Evolutionary conservation across 805 yeast genomes (phyloP).

Genomic region (Zygotorulaspora florentina): DNA sequence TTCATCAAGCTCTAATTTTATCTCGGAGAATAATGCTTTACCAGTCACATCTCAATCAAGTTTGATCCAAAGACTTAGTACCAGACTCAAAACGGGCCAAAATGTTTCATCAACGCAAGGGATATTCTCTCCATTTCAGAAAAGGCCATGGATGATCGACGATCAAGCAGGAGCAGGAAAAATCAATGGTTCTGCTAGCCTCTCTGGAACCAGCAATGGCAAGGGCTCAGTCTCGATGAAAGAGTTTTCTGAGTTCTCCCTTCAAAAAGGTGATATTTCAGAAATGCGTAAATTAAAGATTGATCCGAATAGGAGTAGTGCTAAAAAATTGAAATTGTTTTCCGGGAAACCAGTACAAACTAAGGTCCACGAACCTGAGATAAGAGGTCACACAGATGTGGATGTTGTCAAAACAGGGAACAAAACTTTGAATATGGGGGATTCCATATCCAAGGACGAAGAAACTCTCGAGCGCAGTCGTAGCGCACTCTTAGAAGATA

Average conservation of each 20-base stretch:
- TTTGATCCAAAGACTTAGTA: constrained; percentile 36
- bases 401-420: not conserved
- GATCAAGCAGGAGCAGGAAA: constrained; percentile 3
- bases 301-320: constrained; percentile 42
- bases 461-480: not conserved
- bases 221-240: constrained; percentile 3
- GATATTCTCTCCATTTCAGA: constrained; percentile 34
- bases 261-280: constrained; percentile 22
- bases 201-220: not conserved
- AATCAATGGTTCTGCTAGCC: not conserved
- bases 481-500: not conserved
- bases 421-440: not conserved
- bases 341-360: constrained; percentile 27
- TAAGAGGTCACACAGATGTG: not conserved
- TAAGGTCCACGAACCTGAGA: constrained; percentile 7
- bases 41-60: constrained; percentile 24
- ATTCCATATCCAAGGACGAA: not conserved
- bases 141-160: constrained; percentile 11
- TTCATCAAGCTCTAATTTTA: constrained; percentile 22
- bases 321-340: constrained; percentile 39
- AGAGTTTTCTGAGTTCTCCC: constrained; percentile 7
- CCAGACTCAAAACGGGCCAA: constrained; percentile 31
- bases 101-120: constrained; percentile 35
- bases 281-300: constrained; percentile 38
- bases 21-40: constrained; percentile 9